Base-by-base conservation (phyloP, 1,139 yeast species). In the Suhomyces terraborum region DNA sequence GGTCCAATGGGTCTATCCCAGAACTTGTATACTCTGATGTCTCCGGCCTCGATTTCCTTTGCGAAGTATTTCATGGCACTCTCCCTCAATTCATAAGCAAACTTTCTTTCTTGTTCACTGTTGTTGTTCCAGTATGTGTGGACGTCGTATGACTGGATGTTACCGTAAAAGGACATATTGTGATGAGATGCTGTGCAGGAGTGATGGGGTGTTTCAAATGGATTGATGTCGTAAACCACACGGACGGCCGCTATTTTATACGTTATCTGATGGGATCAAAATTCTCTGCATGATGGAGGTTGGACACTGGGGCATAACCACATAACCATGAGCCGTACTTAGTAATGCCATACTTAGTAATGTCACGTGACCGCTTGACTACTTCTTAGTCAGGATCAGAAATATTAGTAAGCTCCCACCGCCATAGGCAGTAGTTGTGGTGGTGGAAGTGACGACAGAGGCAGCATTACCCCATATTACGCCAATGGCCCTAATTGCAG, bases 1-100 rank as follows among this genome's bases (percentile, higher is more conserved):
- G 84, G 84, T 0, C 85, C 85, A 35, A 80, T 59, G 17, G 81
- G 75, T 38, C 60, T 59, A 36, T 75, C 77, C 70, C 77, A 75
- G 36, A 77, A 61, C 47, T 69, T 68, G 56, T 67, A 64, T 4
- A 77, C 68, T 38, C 80, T 50, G 19, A 77, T 61, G 23, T 61
- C 59, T 2, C 78, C 80, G 2, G 54, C 51, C 12, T 58, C 68
- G 17, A 80, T 61, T 42, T 79, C 82, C 8, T 55, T 41, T 6
- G 68, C 65, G 51, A 79, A 79, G 35, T 77, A 80, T 32, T 49
- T 38, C 28, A 54, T 54, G 6, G 79, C 66, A 41, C 66, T 60
- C 17, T 67, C 72, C 40, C 79, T 63, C 36, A 79, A 62, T 10
- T 59, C 59, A 8, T 44, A 48, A 3, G 80, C 79, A 26, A 58